Evolutionary conservation across 768 basidiomycete species (phyloP).

Genomic region (Pulveroboletus sp.): DNA sequence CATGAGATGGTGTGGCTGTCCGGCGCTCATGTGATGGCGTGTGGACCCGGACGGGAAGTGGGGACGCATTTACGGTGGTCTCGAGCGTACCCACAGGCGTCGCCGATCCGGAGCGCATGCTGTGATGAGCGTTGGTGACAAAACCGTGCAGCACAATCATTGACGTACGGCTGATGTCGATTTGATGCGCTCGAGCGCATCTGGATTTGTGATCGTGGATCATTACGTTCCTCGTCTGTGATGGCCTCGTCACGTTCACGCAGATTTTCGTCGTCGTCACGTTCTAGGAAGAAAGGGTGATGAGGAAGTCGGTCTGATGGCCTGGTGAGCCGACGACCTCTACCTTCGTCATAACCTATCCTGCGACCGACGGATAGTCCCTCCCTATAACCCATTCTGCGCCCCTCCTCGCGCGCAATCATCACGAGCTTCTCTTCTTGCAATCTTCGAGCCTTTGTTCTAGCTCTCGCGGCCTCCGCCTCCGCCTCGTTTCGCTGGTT

Average conservation of each 20-base stretch:
- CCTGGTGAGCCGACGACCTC: conserved; percentile 6
- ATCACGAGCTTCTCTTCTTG: conserved; percentile 41
- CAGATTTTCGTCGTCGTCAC: conserved; percentile 13
- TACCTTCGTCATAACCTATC: conserved; percentile 30
- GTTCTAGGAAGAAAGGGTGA: conserved; percentile 10
- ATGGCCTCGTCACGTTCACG: conserved; percentile 10
- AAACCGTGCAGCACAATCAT: background rate
- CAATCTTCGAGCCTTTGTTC: conserved; percentile 41
- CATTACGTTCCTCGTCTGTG: conserved; percentile 22
- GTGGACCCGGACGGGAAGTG: conserved; percentile 17
- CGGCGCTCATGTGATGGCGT: conserved; percentile 21
- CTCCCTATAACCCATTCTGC: conserved; percentile 38
- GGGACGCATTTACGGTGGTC: conserved; percentile 9
- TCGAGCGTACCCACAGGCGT: conserved; percentile 25
- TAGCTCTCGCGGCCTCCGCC: conserved; percentile 41
- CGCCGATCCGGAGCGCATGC: conserved; percentile 26
- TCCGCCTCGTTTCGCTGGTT: conserved; percentile 43
- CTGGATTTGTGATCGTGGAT: conserved; percentile 12
- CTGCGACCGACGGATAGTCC: conserved; percentile 35
- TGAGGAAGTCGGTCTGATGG: conserved; percentile 13
- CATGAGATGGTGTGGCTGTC: conserved; percentile 8
- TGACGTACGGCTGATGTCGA: conserved; percentile 26
- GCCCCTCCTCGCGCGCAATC: conserved; percentile 43
- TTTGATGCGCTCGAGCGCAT: conserved; percentile 15
- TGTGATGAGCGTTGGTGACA: conserved; percentile 16